These are phyloP conservation scores for Artemisia tridentata DNA, from an alignment of 129 eudicot genomes.

Conservation along the genomic window DNA sequence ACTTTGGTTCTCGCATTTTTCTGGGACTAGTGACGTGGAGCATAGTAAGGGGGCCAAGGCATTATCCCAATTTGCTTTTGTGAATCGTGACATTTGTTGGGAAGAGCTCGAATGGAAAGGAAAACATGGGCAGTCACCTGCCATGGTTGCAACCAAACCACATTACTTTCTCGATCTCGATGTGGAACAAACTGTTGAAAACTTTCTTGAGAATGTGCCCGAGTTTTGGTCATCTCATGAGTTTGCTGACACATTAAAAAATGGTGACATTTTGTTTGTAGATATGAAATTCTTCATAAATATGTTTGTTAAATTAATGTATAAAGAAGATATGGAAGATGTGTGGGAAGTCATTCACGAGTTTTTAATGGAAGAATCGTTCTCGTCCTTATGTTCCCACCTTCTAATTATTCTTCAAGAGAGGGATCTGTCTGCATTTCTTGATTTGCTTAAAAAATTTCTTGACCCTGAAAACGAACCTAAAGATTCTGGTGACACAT, in stretches of 20 bases:
- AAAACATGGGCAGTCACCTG: slow-evolving; percentile 96
- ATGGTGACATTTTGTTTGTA: slow-evolving; percentile 64
- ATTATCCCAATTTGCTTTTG: slow-evolving; percentile 81
- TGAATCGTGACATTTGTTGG: slow-evolving; percentile 94
- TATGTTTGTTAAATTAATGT: slow-evolving; percentile 71
- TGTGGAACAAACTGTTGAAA: slow-evolving; percentile 85
- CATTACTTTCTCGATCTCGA: slow-evolving; percentile 97
- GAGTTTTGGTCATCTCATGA: slow-evolving; percentile 92
- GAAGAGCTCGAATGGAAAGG: slow-evolving; percentile 99
- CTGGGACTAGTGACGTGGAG: slow-evolving; percentile 47
- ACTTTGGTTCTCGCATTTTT: slow-evolving; percentile 83
- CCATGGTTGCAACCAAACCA: slow-evolving; percentile 98
- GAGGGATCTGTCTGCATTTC: slow-evolving; percentile 47
- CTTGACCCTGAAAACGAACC: slow-evolving; percentile 37
- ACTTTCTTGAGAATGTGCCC: slow-evolving; percentile 88
- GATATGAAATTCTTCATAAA: slow-evolving; percentile 64
- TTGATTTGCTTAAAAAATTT: slow-evolving; percentile 43
- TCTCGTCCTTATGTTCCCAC: slow-evolving; percentile 68
- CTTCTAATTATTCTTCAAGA: slow-evolving; percentile 79
- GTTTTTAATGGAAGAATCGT: slow-evolving; percentile 72
- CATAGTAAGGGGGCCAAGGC: slow-evolving; percentile 92
- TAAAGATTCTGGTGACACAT: slow-evolving; percentile 21
- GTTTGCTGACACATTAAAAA: slow-evolving; percentile 78
- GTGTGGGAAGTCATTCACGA: slow-evolving; percentile 64
- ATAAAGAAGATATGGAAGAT: slow-evolving; percentile 65